These are phyloP conservation scores for Mycocentrospora acerina DNA, from an alignment of 2,329 filamentous ascomycete genomes.

Conservation along the genomic window DNA sequence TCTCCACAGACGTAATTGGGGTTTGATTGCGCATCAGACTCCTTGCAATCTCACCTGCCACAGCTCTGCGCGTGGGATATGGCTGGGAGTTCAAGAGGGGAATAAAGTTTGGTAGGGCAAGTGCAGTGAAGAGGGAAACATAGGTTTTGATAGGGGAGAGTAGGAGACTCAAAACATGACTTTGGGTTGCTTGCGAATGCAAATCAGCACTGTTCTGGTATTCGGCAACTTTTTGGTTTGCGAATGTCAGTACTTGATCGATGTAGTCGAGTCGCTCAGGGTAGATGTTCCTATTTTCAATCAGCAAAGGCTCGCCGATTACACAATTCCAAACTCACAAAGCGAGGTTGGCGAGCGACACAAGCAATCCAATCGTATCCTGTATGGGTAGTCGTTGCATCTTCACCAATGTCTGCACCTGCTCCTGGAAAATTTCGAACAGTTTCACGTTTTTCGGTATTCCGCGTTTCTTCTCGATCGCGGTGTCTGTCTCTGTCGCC, in stretches of 20 bases:
- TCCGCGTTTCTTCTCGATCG: slow-evolving; percentile 51
- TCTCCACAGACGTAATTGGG: slow-evolving; percentile 71
- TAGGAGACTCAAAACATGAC: slow-evolving; percentile 85
- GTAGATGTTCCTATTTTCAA: slow-evolving; percentile 73
- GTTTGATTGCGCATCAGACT: slow-evolving; percentile 82
- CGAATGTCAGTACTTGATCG: slow-evolving; percentile 89
- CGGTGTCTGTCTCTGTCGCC: slow-evolving; percentile 44
- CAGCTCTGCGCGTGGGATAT: slow-evolving; percentile 85
- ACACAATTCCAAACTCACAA: slow-evolving; percentile 53
- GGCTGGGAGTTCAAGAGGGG: slow-evolving; percentile 88
- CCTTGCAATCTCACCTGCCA: slow-evolving; percentile 84
- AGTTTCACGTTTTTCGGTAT: slow-evolving; percentile 81
- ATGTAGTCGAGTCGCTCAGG: slow-evolving; percentile 91
- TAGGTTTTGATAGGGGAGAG: slow-evolving; percentile 88
- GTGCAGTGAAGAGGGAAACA: slow-evolving; percentile 90
- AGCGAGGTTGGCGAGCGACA: slow-evolving; percentile 91
- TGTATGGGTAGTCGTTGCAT: slow-evolving; percentile 89
- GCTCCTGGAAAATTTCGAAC: slow-evolving; percentile 96
- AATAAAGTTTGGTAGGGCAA: slow-evolving; percentile 89
- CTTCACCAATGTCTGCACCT: slow-evolving; percentile 91
- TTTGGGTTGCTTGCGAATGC: slow-evolving; percentile 83
- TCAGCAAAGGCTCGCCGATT: slow-evolving; percentile 22
- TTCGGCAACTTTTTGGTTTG: slow-evolving; percentile 80
- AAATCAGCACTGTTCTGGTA: slow-evolving; percentile 94
- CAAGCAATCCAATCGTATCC: slow-evolving; percentile 88